Evolutionary conservation across 2,329 filamentous ascomycete species (phyloP).

Genomic region (Aspergillus sp.): DNA sequence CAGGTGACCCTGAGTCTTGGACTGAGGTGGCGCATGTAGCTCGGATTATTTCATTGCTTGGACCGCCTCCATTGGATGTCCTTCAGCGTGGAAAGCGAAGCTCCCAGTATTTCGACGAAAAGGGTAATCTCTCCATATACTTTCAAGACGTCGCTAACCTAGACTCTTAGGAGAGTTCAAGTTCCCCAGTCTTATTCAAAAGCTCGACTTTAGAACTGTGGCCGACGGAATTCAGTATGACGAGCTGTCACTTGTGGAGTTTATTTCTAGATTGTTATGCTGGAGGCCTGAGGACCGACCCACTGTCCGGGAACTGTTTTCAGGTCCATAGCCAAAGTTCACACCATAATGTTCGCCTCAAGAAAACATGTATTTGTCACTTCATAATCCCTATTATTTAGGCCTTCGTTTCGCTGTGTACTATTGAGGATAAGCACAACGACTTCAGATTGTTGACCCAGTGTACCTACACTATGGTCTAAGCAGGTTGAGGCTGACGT

Average conservation of each 20-base stretch:
- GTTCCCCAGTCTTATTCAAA: background rate
- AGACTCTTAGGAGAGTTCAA: background rate
- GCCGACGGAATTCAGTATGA: background rate
- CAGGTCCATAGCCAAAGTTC: slow-evolving; percentile 1
- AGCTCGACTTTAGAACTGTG: slow-evolving; percentile 1
- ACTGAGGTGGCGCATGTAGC: slow-evolving; percentile 26
- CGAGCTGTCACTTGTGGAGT: slow-evolving; percentile 10
- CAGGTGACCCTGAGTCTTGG: background rate
- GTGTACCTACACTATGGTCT: no score
- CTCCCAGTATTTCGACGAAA: slow-evolving; percentile 18
- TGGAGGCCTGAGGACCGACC: slow-evolving; percentile 14
- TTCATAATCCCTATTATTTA: no score
- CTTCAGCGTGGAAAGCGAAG: slow-evolving; percentile 23
- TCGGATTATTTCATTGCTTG: slow-evolving; percentile 35
- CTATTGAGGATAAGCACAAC: no score
- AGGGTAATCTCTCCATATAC: background rate
- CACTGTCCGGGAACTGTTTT: slow-evolving; percentile 8
- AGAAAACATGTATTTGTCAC: no score
- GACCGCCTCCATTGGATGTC: slow-evolving; percentile 30
- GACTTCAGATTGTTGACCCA: no score
- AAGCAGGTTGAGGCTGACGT: no score
- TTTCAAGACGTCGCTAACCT: background rate
- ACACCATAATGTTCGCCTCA: no score
- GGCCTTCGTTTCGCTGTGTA: no score
- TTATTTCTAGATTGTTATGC: slow-evolving; percentile 13